phyloP scores from a whole-genome alignment of 805 yeast genomes.

The Wickerhamiella galacta region DNA sequence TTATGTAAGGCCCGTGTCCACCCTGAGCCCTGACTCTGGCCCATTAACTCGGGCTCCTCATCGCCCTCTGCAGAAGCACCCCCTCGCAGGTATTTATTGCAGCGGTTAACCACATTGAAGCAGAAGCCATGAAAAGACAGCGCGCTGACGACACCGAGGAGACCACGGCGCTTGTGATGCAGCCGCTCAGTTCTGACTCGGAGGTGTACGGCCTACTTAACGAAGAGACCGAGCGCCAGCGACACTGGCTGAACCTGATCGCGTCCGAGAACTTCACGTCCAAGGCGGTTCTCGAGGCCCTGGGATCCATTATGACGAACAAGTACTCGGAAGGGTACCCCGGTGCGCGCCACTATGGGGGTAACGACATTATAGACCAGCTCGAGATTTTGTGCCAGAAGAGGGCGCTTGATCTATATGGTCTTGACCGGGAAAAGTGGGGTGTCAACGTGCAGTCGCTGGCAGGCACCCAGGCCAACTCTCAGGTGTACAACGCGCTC shows the following conservation, averaged over 20 bases:
- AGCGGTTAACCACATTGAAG: no score
- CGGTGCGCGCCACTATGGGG: constrained; percentile 97
- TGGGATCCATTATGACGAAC: constrained; percentile 94
- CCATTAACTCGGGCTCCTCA: no score
- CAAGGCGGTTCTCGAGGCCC: constrained; percentile 82
- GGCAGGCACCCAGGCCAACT: constrained; percentile 94
- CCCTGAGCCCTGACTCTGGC: no score
- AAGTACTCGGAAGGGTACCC: constrained; percentile 99
- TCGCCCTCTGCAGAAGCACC: no score
- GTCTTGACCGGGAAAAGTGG: constrained; percentile 67
- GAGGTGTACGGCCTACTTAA: constrained; percentile 24
- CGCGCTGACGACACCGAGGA: background rate
- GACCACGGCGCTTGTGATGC: constrained; percentile 1
- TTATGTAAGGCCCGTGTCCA: no score
- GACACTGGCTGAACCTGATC: constrained; percentile 78
- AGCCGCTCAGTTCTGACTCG: constrained; percentile 4
- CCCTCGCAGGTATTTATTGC: no score
- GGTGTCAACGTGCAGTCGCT: constrained; percentile 95
- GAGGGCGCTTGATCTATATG: constrained; percentile 83
- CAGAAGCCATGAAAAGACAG: background rate
- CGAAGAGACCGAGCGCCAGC: constrained; percentile 77
- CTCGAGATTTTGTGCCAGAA: constrained; percentile 84
- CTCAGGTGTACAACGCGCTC: constrained; percentile 88
- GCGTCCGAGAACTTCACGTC: constrained; percentile 97
- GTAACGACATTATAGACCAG: constrained; percentile 89